phyloP scores from a whole-genome alignment of 352 stramenopile genomes.

The Phytophthora cryptogea region DNA sequence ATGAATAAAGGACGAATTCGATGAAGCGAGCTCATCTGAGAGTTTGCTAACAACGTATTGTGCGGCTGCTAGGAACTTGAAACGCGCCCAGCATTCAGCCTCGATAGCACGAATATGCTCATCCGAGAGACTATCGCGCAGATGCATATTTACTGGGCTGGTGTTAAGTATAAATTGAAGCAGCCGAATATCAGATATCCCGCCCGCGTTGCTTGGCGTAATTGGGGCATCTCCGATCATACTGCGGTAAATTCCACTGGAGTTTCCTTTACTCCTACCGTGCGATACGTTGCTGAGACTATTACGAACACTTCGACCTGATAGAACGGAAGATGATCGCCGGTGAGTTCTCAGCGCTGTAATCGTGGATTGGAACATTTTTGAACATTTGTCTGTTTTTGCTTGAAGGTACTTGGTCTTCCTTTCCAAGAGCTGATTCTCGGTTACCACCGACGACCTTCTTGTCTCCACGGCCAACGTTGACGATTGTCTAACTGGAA shows the following conservation, averaged over 20 bases:
- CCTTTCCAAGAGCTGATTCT: conserved; percentile 56
- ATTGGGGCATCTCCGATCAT: conserved; percentile 19
- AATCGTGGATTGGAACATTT: conserved; percentile 32
- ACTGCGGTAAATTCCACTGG: conserved; percentile 20
- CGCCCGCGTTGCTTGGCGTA: no score
- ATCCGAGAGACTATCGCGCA: conserved; percentile 47
- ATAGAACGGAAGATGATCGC: conserved; percentile 20
- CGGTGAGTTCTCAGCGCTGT: conserved; percentile 9
- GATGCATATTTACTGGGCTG: conserved; percentile 64
- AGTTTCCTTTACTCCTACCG: conserved; percentile 16
- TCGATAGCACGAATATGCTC: conserved; percentile 45
- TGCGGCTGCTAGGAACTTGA: conserved; percentile 42
- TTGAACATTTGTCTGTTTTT: conserved; percentile 46
- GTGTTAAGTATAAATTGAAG: conserved; percentile 56
- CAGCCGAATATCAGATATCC: conserved; percentile 26
- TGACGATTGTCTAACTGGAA: not conserved
- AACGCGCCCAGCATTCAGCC: conserved; percentile 58
- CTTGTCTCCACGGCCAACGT: not conserved
- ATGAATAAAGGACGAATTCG: conserved; percentile 5
- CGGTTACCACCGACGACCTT: conserved; percentile 37
- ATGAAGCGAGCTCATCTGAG: conserved; percentile 39
- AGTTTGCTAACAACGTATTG: conserved; percentile 35
- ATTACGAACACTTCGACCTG: conserved; percentile 8
- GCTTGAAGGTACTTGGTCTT: conserved; percentile 65
- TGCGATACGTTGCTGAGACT: conserved; percentile 15